Evolutionary conservation across 2,329 filamentous ascomycete genomes (phyloP), one percentile per base, ranked within the genome.

Genomic region (Ophiostoma perfectum): DNA sequence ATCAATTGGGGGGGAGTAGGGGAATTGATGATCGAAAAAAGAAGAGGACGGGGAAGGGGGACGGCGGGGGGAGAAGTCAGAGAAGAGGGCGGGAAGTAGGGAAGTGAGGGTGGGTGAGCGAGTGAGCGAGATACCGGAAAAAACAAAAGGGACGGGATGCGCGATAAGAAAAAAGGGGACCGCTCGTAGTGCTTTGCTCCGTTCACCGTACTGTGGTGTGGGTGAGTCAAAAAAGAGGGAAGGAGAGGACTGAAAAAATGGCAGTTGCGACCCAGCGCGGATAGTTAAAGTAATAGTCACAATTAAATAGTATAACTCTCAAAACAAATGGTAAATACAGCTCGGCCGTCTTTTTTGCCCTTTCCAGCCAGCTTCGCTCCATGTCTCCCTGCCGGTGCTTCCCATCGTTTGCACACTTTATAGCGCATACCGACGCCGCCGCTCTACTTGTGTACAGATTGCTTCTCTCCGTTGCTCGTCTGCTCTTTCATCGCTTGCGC

Each of bases 1-100:
- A 71, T 68, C 72, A 72, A 74, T 74, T 72, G 71, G 71, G n/a
- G 38, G 58, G 58, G 14, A n/a, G 42, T 55, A 7, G 60, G 18
- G 14, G 11, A 49, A 42, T 49, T 49, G 66, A 47, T 45, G 42
- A 41, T 42, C n/a, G 42, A 67, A 39, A 66, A 64, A 65, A 70
- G 68, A 68, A 68, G 55, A 67, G 67, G 67, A 67, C 38, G 11
- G 18, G 66, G 44, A 45, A 45, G 12, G 5, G n/a, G 55, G 44
- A 36, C 44, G n/a, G 38, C 27, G 62, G 44, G 64, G 64, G 65
- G 39, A 36, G 49, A 66, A 18, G 27, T 27, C 27, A 27, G 39
- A 60, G 55, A 58, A 55, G 49, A 55, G 49, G 18, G 49, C 49
- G 49, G 49, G 18, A 55, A 55, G n/a, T 55, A 55, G 49, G n/a